phyloP scores from a whole-genome alignment of 1,284 basidiomycete species.

The Cryptococcus sp. region DNA sequence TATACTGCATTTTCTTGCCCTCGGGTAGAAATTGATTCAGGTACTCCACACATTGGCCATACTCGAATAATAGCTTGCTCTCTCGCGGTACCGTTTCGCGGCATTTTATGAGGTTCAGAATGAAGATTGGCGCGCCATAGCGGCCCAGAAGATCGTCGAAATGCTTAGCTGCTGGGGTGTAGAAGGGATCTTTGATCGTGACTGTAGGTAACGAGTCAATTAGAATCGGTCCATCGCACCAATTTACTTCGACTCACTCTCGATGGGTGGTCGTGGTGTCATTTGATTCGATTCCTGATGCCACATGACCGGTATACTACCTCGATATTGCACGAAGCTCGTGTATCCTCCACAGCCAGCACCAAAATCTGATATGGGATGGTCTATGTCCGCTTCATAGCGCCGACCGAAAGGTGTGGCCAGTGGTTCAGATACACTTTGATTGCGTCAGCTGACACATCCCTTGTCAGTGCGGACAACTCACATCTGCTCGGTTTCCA shows the following conservation, averaged over 20 bases:
- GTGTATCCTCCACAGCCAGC: conserved; percentile 70
- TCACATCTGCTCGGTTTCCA: conserved; percentile 94
- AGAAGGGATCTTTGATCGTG: conserved; percentile 93
- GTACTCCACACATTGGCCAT: conserved; percentile 88
- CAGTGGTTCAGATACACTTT: conserved; percentile 78
- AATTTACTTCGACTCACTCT: conserved; percentile 66
- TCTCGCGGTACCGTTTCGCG: conserved; percentile 74
- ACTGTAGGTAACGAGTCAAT: conserved; percentile 58
- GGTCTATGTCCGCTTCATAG: conserved; percentile 52
- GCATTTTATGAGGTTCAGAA: conserved; percentile 94
- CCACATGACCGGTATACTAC: conserved; percentile 96
- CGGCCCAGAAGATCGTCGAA: conserved; percentile 90
- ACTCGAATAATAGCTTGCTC: conserved; percentile 89
- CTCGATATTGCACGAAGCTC: conserved; percentile 93
- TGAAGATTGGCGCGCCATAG: conserved; percentile 87
- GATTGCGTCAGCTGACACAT: background rate
- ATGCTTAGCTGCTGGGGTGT: conserved; percentile 86
- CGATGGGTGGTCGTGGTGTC: conserved; percentile 90
- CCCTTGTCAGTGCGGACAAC: conserved; percentile 8
- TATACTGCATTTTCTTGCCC: conserved; percentile 84
- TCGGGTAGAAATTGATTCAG: conserved; percentile 92
- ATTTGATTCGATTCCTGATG: conserved; percentile 90
- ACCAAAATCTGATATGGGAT: conserved; percentile 25
- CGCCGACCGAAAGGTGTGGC: conserved; percentile 79
- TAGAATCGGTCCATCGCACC: background rate